Evolutionary conservation across 768 basidiomycete species (phyloP).

Genomic region (Tulasnella sp.): DNA sequence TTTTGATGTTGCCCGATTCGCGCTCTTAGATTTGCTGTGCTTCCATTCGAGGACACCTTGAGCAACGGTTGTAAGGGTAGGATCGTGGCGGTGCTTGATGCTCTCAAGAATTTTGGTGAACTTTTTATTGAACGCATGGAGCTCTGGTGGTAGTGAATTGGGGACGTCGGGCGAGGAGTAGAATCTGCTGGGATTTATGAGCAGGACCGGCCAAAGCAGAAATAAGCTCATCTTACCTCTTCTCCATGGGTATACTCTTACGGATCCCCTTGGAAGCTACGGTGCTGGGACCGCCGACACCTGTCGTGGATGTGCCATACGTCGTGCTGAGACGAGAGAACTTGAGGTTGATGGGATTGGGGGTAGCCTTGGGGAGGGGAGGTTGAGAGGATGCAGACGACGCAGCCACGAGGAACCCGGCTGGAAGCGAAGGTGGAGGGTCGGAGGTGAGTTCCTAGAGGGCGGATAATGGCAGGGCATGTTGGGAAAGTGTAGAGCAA

Average conservation of each 20-base stretch:
- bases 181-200: too few species aligned
- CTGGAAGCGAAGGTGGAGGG: constrained; percentile 60
- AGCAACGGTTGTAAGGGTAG: constrained; percentile 92
- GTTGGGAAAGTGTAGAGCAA: too few species aligned
- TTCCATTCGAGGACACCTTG: constrained; percentile 98
- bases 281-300: constrained; percentile 38
- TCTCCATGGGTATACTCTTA: constrained; percentile 72
- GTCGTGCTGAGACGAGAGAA: constrained; percentile 21
- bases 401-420: constrained; percentile 47
- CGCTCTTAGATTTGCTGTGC: constrained; percentile 4
- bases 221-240: constrained; percentile 59
- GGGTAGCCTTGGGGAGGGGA: constrained; percentile 58
- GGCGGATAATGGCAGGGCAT: neutral
- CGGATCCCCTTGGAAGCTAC: constrained; percentile 25
- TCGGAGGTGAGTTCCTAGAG: constrained; percentile 79
- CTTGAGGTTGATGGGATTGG: constrained; percentile 63
- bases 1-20: neutral
- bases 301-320: constrained; percentile 12
- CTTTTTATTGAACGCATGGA: constrained; percentile 81
- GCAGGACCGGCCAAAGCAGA: too few species aligned
- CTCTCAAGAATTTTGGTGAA: constrained; percentile 80
- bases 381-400: constrained; percentile 32
- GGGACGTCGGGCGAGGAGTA: constrained; percentile 48
- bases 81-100: constrained; percentile 93
- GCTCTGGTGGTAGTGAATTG: constrained; percentile 81